Percentiles rank a stretch among this genome's conserved stretches.
phyloP scores from a whole-genome alignment of 306 rosid genomes.

The Echinosophora koreensis region DNA sequence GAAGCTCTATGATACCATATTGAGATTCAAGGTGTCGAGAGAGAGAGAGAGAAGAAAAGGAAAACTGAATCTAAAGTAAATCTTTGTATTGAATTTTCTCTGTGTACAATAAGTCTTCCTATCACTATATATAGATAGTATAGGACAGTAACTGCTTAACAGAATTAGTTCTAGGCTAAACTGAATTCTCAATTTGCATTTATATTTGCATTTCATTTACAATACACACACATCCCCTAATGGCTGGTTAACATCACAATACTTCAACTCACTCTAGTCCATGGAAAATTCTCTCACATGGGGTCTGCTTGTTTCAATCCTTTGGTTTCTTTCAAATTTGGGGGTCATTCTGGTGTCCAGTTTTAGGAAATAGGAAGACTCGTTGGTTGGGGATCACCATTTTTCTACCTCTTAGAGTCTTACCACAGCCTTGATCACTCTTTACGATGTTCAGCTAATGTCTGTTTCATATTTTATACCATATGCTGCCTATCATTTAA shows the following conservation, averaged over 20 bases:
- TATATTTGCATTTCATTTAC: too few relatives aligned
- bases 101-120: too few relatives aligned
- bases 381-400: not conserved
- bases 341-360: not conserved
- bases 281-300: not conserved
- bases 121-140: too few relatives aligned
- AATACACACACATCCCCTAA: too few relatives aligned
- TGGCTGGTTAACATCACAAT: not conserved
- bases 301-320: not conserved
- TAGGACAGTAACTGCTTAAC: too few relatives aligned
- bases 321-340: not conserved
- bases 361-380: not conserved
- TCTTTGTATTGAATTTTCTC: too few relatives aligned
- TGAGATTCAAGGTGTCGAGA: too few relatives aligned
- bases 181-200: too few relatives aligned
- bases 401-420: not conserved
- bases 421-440: not conserved
- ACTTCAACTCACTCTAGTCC: conserved; percentile 8
- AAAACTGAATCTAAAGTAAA: too few relatives aligned
- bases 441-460: not conserved
- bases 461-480: conserved; percentile 9
- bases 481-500: conserved; percentile 14
- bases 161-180: too few relatives aligned
- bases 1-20: too few relatives aligned
- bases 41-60: too few relatives aligned